Conservation (phyloP, 2,329 filamentous ascomycete genomes). For the Sporothrix pseudoabietina region DNA sequence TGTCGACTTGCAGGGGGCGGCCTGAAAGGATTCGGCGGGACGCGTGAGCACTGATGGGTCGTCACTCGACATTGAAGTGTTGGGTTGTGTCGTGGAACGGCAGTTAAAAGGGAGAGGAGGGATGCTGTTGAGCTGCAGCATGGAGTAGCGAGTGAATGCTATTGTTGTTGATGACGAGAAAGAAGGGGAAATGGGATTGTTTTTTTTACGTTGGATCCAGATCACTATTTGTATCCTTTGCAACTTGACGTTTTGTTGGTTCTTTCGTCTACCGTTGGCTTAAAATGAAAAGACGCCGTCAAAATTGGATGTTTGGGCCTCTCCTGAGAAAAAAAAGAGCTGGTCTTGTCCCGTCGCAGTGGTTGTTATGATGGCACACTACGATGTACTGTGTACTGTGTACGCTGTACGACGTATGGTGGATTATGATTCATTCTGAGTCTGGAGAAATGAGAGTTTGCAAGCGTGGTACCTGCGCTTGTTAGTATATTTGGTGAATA, state of each 20-base stretch:
- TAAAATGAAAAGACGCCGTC: background rate
- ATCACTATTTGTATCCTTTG: background rate
- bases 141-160: background rate
- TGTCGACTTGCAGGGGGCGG: background rate
- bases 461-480: background rate
- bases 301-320: background rate
- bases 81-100: background rate
- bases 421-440: constrained; percentile 12
- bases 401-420: background rate
- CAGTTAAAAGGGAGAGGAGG: background rate
- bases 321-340: background rate
- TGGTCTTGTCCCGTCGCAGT: background rate
- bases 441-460: background rate
- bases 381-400: too few species aligned
- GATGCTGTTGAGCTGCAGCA: background rate
- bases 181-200: background rate
- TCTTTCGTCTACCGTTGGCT: background rate
- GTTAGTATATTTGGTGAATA: background rate
- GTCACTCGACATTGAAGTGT: background rate
- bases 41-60: background rate
- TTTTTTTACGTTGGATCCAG: background rate
- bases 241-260: background rate
- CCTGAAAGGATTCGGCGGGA: background rate
- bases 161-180: background rate
- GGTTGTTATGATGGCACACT: background rate